A percentile compares a stretch with the other conserved stretches of the same genome.
These are phyloP conservation scores for Pseudoneurospora amorphoporcata DNA, from an alignment of 495 filamentous ascomycete genomes.

Conservation along the genomic window DNA sequence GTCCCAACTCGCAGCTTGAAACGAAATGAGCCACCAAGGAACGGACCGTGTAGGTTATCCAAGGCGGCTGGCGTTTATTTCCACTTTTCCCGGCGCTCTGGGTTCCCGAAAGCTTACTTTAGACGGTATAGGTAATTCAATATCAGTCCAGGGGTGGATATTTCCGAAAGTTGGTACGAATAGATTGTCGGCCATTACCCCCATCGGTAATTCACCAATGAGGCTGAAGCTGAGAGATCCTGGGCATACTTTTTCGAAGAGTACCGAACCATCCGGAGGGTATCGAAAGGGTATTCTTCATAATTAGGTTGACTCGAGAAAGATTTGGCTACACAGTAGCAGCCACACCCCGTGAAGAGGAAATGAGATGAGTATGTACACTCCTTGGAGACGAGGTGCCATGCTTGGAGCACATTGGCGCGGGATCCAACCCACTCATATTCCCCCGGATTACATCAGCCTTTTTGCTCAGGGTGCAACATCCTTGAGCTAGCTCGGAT, in stretches of 20 bases:
- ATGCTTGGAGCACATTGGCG: neutral
- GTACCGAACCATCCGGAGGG: neutral
- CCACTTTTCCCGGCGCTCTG: neutral
- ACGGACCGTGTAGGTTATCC: neutral
- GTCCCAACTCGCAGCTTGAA: neutral
- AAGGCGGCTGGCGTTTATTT: neutral
- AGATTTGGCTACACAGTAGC: neutral
- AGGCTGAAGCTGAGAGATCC: neutral
- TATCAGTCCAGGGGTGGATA: neutral
- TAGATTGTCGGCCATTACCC: neutral
- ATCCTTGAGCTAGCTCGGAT: neutral
- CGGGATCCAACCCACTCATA: neutral
- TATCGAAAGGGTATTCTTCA: neutral
- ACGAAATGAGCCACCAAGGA: neutral
- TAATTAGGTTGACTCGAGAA: neutral
- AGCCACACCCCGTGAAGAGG: neutral
- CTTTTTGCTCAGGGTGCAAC: neutral
- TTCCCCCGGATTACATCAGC: neutral
- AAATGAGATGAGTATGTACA: neutral
- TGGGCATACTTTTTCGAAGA: neutral
- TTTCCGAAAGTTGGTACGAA: neutral
- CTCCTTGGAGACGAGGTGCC: neutral
- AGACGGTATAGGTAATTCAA: neutral
- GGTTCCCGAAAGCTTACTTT: neutral
- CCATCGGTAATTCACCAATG: neutral